phyloP scores from a whole-genome alignment of 805 yeast species.

The Yueomyces sinensis region DNA sequence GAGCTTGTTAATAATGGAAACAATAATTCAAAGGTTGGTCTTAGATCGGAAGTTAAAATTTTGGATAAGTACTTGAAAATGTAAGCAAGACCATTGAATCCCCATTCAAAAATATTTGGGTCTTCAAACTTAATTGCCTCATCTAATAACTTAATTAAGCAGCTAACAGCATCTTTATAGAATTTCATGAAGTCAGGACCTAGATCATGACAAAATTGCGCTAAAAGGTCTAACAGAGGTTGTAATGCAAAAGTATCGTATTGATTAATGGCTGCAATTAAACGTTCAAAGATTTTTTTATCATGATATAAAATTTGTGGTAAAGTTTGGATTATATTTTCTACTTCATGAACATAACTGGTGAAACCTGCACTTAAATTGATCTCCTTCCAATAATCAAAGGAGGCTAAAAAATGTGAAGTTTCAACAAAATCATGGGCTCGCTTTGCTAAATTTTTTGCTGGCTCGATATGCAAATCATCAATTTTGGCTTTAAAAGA shows the following conservation, averaged over 20 bases:
- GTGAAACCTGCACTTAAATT: slow-evolving; percentile 65
- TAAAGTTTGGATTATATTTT: slow-evolving; percentile 46
- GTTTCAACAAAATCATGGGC: slow-evolving; percentile 59
- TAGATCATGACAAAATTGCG: slow-evolving; percentile 83
- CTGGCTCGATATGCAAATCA: slow-evolving; percentile 69
- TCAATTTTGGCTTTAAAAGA: slow-evolving; percentile 83
- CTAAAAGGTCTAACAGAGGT: slow-evolving; percentile 64
- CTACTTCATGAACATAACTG: slow-evolving; percentile 44
- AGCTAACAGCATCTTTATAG: slow-evolving; percentile 39
- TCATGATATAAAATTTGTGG: slow-evolving; percentile 75
- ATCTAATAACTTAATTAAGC: slow-evolving; percentile 34
- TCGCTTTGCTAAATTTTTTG: slow-evolving; percentile 38
- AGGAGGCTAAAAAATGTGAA: slow-evolving; percentile 67
- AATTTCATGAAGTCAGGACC: slow-evolving; percentile 80
- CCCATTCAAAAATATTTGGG: slow-evolving; percentile 62
- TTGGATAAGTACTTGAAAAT: slow-evolving; percentile 77
- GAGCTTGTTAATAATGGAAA: slow-evolving; percentile 48
- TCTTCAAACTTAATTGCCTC: slow-evolving; percentile 36
- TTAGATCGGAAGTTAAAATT: slow-evolving; percentile 44
- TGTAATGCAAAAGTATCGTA: slow-evolving; percentile 65
- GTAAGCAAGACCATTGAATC: slow-evolving; percentile 75
- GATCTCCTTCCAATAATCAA: slow-evolving; percentile 80
- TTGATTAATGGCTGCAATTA: slow-evolving; percentile 33
- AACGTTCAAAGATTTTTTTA: slow-evolving; percentile 38
- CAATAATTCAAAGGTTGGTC: slow-evolving; percentile 54